These are phyloP conservation scores for Colletotrichum melonis DNA, from an alignment of 2,329 filamentous ascomycete species.

Conservation along the genomic window DNA sequence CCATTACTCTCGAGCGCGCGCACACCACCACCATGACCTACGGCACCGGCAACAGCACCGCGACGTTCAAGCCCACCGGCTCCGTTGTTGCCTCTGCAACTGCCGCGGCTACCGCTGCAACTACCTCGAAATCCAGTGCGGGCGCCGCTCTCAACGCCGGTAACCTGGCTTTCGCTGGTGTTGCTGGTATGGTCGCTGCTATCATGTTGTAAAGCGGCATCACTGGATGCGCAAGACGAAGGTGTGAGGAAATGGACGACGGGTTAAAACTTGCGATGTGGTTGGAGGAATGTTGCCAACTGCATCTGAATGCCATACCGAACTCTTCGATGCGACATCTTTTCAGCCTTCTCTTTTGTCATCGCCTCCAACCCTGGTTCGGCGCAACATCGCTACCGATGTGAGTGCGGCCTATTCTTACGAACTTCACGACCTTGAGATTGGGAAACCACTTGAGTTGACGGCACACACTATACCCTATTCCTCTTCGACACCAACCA, in stretches of 20 bases:
- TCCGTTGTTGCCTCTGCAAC: conserved; percentile 29
- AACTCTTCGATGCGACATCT: conserved; percentile 34
- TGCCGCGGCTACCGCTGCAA: conserved; percentile 38
- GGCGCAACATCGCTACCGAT: neutral
- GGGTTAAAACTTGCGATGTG: neutral
- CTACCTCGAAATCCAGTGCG: conserved; percentile 42
- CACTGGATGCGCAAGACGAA: neutral
- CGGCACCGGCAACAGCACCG: conserved; percentile 53
- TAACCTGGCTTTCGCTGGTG: conserved; percentile 59
- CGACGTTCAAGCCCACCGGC: conserved; percentile 42
- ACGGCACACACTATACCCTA: conserved; percentile 22
- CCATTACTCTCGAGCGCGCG: conserved; percentile 45
- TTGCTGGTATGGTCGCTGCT: conserved; percentile 61
- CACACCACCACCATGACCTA: conserved; percentile 52
- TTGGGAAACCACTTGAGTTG: conserved; percentile 16
- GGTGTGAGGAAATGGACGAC: neutral
- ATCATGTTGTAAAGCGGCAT: conserved; percentile 61
- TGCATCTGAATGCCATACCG: conserved; percentile 1
- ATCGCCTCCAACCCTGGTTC: conserved; percentile 3
- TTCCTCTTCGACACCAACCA: conserved; percentile 28
- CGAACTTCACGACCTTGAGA: conserved; percentile 25
- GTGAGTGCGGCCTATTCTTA: conserved; percentile 20
- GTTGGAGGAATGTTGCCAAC: conserved; percentile 11
- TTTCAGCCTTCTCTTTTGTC: conserved; percentile 23
- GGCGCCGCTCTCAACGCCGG: conserved; percentile 53